Base-by-base conservation (phyloP, 2,329 filamentous ascomycete genomes). In the Pseudocercospora fuligena region DNA sequence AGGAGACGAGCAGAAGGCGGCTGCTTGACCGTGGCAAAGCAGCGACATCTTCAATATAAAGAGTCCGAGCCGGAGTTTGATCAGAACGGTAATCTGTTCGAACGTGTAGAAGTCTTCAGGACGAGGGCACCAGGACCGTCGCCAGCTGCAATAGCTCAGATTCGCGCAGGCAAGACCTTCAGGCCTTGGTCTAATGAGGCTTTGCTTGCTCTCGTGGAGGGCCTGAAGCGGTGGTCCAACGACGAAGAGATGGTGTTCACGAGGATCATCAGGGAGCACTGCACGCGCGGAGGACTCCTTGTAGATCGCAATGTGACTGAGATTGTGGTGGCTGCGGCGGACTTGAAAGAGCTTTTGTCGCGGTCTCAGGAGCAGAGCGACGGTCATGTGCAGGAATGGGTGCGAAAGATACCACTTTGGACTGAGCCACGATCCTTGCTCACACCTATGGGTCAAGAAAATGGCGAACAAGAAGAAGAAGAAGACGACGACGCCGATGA, bases 31-130 rank as follows among this genome's bases (percentile, higher is more conserved):
- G 2, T 16, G 11, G 56, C 59, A 29, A 75, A 75, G 56, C 63
- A 60, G 33, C 53, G 66, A 1, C 74, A 75, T 23, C 70, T 77
- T 8, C 64, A 61, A 1, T 61, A 67, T 4, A 69, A 68, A 1
- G 57, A 67, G 11, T 59, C 57, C 7, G 53, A 65, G 19, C 56
- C 59, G 8, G 75, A 78, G 27, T 66, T 70, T 25, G 81, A 83
- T 58, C 75, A 78, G 0, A 79, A 82, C 61, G 82, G 81, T 5
- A 31, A 74, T 0, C 62, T 62, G 0, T 82, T 83, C 58, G 77
- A 80, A 59, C 79, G 82, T 5, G 51, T 80, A 1, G 69, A 78
- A 1, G 63, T 79, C 5, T 80, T 84, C 66, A 49, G 53, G 8
- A 62, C 69, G 2, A 75, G 73, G 5, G 53, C 76, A 14, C 56